phyloP scores from a whole-genome alignment of 108 stramenopile genomes.

The Nitzschia inconspicua region DNA sequence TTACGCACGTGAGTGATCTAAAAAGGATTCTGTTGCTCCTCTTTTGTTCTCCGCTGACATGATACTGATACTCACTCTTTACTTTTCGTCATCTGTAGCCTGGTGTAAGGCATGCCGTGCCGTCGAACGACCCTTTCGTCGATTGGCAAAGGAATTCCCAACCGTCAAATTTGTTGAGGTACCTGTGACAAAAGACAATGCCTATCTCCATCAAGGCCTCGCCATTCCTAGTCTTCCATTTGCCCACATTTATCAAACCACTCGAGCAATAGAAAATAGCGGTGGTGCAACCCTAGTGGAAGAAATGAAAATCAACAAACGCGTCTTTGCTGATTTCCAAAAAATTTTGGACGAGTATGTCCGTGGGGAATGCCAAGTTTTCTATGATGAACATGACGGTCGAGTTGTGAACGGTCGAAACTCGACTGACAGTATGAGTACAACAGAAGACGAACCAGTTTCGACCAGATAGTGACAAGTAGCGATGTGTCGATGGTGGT shows the following conservation, averaged over 20 bases:
- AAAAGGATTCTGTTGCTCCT: not conserved
- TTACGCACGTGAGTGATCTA: conserved; percentile 24
- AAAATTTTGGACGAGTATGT: conserved; percentile 46
- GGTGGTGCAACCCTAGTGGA: conserved; percentile 20
- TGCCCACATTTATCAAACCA: conserved; percentile 74
- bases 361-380: conserved; percentile 40
- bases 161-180: conserved; percentile 73
- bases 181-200: conserved; percentile 60
- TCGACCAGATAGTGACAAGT: too few relatives aligned
- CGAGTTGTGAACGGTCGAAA: too few relatives aligned
- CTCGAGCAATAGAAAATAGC: conserved; percentile 33
- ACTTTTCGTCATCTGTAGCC: not conserved
- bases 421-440: too few relatives aligned
- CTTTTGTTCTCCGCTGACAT: not conserved
- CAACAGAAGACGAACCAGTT: too few relatives aligned
- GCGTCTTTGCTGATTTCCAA: conserved; percentile 47
- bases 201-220: conserved; percentile 63
- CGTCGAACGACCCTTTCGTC: conserved; percentile 38
- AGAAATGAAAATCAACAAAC: conserved; percentile 54
- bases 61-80: not conserved
- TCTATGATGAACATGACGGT: too few relatives aligned
- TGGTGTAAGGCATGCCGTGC: conserved; percentile 77
- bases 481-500: too few relatives aligned
- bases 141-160: conserved; percentile 40
- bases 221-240: conserved; percentile 65